A percentile compares a stretch with the other conserved stretches of the same genome.
Conservation (phyloP, 1,139 yeast species). For the Zygoascus sp. region DNA sequence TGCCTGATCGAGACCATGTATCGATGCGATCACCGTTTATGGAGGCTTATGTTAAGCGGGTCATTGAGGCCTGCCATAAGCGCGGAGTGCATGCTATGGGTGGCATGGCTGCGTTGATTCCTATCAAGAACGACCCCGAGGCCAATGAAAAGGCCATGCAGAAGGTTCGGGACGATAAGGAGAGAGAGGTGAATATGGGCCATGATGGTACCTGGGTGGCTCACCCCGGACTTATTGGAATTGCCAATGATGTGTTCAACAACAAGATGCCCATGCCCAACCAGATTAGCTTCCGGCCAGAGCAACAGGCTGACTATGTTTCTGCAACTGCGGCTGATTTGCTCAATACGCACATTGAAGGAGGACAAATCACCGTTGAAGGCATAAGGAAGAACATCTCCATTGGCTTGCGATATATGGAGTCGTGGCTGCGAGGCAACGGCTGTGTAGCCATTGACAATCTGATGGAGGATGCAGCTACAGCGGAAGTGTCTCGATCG, state of each 20-base stretch:
- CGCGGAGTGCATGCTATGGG: slow-evolving; percentile 77
- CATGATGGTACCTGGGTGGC: slow-evolving; percentile 83
- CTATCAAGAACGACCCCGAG: slow-evolving; percentile 59
- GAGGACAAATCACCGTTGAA: slow-evolving; percentile 59
- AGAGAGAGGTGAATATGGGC: slow-evolving; percentile 66
- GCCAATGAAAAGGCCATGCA: slow-evolving; percentile 63
- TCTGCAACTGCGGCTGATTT: slow-evolving; percentile 58
- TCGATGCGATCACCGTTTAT: slow-evolving; percentile 72
- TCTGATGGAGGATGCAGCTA: slow-evolving; percentile 82
- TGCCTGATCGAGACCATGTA: slow-evolving; percentile 69
- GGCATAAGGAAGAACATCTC: slow-evolving; percentile 66
- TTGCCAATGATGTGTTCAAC: slow-evolving; percentile 68
- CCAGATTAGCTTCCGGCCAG: slow-evolving; percentile 58
- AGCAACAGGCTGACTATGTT: slow-evolving; percentile 37
- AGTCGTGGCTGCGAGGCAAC: slow-evolving; percentile 73
- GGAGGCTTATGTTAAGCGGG: slow-evolving; percentile 61
- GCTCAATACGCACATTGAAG: slow-evolving; percentile 60
- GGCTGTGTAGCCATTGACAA: slow-evolving; percentile 80
- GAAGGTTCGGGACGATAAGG: slow-evolving; percentile 62
- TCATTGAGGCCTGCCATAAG: slow-evolving; percentile 65
- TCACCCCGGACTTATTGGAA: slow-evolving; percentile 69
- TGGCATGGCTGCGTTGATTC: slow-evolving; percentile 80
- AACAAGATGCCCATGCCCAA: slow-evolving; percentile 76
- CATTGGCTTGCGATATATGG: slow-evolving; percentile 70
- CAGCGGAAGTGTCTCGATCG: slow-evolving; percentile 76